Base-by-base conservation (phyloP, 805 yeast genomes). In the Lipomyces sp. region DNA sequence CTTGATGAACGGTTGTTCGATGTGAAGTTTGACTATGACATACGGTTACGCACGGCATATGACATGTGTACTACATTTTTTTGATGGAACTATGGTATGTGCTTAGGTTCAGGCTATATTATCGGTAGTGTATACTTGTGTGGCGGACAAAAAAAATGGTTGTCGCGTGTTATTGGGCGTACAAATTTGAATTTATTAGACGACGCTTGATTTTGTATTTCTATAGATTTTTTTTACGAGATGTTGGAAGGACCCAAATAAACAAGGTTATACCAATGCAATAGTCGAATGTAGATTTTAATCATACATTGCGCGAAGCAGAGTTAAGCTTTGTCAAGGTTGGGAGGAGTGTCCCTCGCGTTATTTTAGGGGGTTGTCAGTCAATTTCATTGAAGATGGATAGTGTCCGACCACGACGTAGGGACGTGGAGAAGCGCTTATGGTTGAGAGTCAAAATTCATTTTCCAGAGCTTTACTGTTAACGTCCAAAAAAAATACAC, bases 1-100 rank as follows among this genome's bases (percentile, higher is more conserved):
- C 1, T 48, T 62, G 15, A 67, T 67, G 70, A 4, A 67, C 35
- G 67, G 64, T 24, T 66, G 69, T 30, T 57, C 54, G 15, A 62
- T 33, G 42, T 57, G 35, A 54, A 60, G 24, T 24, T 11, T 29
- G 57, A n/a, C 8, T 13, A 30, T 42, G 39, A 59, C 11, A 4
- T 32, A 30, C 33, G n/a, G 13, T 18, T 37, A 5, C 39, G 51
- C 39, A 37, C 32, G 15, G 32, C 51, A 15, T 15, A 18, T 48
- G 39, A 5, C 13, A 18, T 58, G 42, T 58, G 11, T 13, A 13
- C 10, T n/a, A 35, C 54, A 24, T 37, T 39, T 29, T 15, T 18
- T 29, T 13, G 33, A 42, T 58, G 39, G 33, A 39, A 32, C 13
- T 37, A 13, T 42, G 13, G 33, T 42, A 18, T 58, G 60, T 45